Base-by-base conservation (phyloP, 2,329 filamentous ascomycete genomes). In the Metarhizium guizhouense region DNA sequence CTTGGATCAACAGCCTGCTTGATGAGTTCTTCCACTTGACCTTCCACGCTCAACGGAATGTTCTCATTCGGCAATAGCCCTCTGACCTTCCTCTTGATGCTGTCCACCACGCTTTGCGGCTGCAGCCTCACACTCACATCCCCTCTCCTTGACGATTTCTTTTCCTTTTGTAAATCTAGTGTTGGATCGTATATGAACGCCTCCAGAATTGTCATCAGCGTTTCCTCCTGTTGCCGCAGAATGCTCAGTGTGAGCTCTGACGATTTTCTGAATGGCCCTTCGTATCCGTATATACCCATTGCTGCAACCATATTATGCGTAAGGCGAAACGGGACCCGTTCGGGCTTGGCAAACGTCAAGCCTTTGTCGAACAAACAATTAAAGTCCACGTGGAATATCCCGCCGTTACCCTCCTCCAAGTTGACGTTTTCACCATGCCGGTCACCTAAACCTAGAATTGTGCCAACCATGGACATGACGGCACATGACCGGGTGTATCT, bases 351-450 rank as follows among this genome's bases (percentile, higher is more conserved):
- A 68, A 99, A 97, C 0, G 92, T 96, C 45, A 93, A 81, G 1
- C 94, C 94, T 67, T 99, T 99, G 76, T 99, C 95, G 69, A 99
- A 99, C 4, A 99, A 84, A 71, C 95, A 99, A 74, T 99, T 99
- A 79, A 99, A 99, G 73, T 99, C 94, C 49, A 99, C 95, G 71
- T 99, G 94, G 71, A 99, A 89, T 2, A 95, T 85, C 53, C 93
- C 93, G 48, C 95, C 94, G 61, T 91, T 95, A 56, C 88, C 87
- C 74, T 97, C 90, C 70, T 97, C 91, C 36, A 99, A 84, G 34
- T 96, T 82, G 55, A 99, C 90, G 70, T 99, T 99, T 71, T 99
- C 94, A 57, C 93, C 93, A 72, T 99, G 94, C 4, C 94, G 86
- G 71, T 99, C 94, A 43, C 94, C 94, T 0, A 99, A 78, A 0